Base-by-base conservation (phyloP, 768 basidiomycete species). In the Lentinula edodes region DNA sequence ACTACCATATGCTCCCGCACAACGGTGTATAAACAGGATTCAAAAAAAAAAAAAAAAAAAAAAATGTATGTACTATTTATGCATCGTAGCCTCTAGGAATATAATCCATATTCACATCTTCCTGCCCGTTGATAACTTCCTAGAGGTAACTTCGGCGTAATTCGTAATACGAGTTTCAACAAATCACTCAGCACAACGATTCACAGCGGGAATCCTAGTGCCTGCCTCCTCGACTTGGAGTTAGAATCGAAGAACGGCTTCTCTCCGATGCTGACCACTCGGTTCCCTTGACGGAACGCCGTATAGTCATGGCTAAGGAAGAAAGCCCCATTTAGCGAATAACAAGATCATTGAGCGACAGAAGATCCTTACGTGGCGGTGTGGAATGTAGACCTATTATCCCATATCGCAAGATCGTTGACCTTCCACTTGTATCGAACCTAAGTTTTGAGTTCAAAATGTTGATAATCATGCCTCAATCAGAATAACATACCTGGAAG, bases 321-420 rank as follows among this genome's bases (percentile, higher is more conserved):
- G 55, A 42, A 13, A 62, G 48, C 16, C 5, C 3, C 12, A 28
- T 12, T 39, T 59, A 16, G 13, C 10, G 18, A 54, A 41, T 48
- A 8, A 5, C 52, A 7, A 36, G 5, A 56, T 38, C 13, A 12
- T 18, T 5, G 28, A 39, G 20, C 13, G 48, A 39, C 4, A 32
- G 36, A 32, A 39, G 28, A 60, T 28, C 63, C 75, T 59, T 66
- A 78, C 78, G 78, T 79, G 23, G 76, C 75, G 10, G 74, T 81
- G 64, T 83, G 82, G 70, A 75, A 78, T 0, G 80, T 80, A 16
- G 75, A 72, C 46, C 83, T 70, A 67, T 87, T 87, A 60, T 85
- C 84, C 85, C 84, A 87, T 65, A 87, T 83, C 0, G 85, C 85
- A 28, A 86, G 67, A 59, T 81, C 81, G 65, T 84, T 78, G 43